phyloP scores from a whole-genome alignment of 2,329 filamentous ascomycete genomes.

The Sarocladium strictum region DNA sequence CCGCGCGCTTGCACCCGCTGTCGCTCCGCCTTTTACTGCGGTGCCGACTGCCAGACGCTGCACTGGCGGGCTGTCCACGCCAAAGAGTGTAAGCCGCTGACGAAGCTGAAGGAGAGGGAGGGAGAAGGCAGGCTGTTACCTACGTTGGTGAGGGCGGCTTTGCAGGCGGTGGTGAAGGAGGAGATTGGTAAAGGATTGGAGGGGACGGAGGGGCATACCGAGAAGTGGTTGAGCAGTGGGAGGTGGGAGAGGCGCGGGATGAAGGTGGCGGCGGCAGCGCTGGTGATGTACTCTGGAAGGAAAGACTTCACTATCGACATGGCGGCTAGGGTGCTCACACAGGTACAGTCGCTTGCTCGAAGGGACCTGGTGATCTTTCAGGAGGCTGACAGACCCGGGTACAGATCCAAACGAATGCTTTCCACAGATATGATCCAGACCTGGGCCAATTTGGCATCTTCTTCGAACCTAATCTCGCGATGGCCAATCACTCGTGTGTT shows the following conservation, averaged over 20 bases:
- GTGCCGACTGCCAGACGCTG: conserved; percentile 43
- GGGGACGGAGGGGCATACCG: conserved; percentile 41
- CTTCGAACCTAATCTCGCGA: conserved; percentile 48
- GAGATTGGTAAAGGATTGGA: conserved; percentile 27
- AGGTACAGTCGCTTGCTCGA: conserved; percentile 29
- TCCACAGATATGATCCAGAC: conserved; percentile 50
- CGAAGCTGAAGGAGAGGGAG: conserved; percentile 16
- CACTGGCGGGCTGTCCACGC: conserved; percentile 49
- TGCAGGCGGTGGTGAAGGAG: conserved; percentile 42
- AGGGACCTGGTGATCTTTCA: neutral
- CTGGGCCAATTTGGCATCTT: conserved; percentile 48
- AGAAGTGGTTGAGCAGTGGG: conserved; percentile 26
- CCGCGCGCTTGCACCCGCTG: conserved; percentile 46
- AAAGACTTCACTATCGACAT: conserved; percentile 24
- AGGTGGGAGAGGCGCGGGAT: conserved; percentile 41
- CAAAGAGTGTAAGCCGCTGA: conserved; percentile 46
- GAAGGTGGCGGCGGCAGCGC: conserved; percentile 30
- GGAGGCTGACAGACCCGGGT: neutral
- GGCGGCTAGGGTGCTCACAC: conserved; percentile 45
- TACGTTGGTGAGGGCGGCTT: conserved; percentile 47
- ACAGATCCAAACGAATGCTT: conserved; percentile 57
- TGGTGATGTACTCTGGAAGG: conserved; percentile 19
- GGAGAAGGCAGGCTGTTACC: conserved; percentile 31
- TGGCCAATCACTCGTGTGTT: conserved; percentile 57
- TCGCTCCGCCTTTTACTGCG: conserved; percentile 49